A percentile compares a stretch with the other conserved stretches of the same genome.
Conservation (phyloP, 2,329 filamentous ascomycete species). For the Paramyrothecium sp. region DNA sequence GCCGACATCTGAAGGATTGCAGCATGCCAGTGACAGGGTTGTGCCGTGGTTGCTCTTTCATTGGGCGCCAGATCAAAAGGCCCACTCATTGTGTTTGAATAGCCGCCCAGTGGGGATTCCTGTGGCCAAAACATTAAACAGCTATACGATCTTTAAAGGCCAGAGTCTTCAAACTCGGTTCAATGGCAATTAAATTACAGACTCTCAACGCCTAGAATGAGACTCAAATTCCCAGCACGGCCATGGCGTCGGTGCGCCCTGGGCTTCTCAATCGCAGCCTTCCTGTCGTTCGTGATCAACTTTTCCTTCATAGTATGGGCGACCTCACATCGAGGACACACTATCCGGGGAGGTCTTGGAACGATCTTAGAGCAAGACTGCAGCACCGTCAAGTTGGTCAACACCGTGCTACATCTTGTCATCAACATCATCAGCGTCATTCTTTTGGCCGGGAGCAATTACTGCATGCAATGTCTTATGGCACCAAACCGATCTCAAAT, state of each 20-base stretch:
- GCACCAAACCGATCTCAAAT: conserved; percentile 30
- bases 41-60: too few species aligned
- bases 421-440: conserved; percentile 19
- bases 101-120: too few species aligned
- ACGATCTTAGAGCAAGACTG: not conserved
- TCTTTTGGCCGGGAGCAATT: conserved; percentile 32
- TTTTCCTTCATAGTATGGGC: not conserved
- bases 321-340: not conserved
- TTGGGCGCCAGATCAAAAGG: too few species aligned
- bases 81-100: too few species aligned
- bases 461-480: conserved; percentile 31
- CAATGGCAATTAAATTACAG: too few species aligned
- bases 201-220: too few species aligned
- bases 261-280: not conserved
- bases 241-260: not conserved
- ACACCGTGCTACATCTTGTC: conserved; percentile 8
- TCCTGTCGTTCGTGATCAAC: not conserved
- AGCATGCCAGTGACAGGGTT: too few species aligned
- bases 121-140: too few species aligned
- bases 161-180: too few species aligned
- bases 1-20: too few species aligned
- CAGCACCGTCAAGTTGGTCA: not conserved
- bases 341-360: not conserved
- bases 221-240: not conserved
- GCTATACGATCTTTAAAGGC: too few species aligned